phyloP scores from a whole-genome alignment of 768 basidiomycete genomes.

The Trametes cinnabarina region DNA sequence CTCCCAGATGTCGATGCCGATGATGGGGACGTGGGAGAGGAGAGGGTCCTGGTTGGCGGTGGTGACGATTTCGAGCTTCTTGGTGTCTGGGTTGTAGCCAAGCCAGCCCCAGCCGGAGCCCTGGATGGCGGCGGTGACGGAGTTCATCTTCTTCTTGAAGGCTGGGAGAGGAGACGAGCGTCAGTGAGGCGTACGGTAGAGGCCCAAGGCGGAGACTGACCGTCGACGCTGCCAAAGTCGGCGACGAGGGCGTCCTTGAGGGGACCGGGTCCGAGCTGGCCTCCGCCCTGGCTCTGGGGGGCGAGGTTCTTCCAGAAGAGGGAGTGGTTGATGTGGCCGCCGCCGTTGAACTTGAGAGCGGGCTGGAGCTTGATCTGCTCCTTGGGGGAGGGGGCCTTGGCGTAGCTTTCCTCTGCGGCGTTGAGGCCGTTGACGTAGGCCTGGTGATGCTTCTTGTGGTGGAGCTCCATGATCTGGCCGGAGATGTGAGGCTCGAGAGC shows the following conservation, averaged over 20 bases:
- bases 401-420: slow-evolving; percentile 78
- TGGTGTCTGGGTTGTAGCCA: slow-evolving; percentile 62
- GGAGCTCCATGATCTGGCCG: slow-evolving; percentile 88
- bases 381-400: slow-evolving; percentile 64
- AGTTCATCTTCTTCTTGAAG: slow-evolving; percentile 86
- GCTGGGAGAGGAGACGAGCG: slow-evolving; percentile 8
- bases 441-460: slow-evolving; percentile 95
- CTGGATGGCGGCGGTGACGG: slow-evolving; percentile 87
- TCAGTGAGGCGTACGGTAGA: not conserved
- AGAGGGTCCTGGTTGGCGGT: slow-evolving; percentile 97
- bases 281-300: slow-evolving; percentile 47
- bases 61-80: slow-evolving; percentile 86
- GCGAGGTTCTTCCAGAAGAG: slow-evolving; percentile 96
- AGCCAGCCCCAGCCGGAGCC: slow-evolving; percentile 99
- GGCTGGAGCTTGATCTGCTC: slow-evolving; percentile 85
- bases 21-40: slow-evolving; percentile 78
- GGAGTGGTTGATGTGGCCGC: slow-evolving; percentile 93
- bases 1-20: slow-evolving; percentile 98
- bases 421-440: slow-evolving; percentile 92
- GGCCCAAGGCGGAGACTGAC: not conserved
- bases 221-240: slow-evolving; percentile 82
- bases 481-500: slow-evolving; percentile 95
- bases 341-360: slow-evolving; percentile 95
- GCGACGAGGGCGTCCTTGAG: slow-evolving; percentile 69
- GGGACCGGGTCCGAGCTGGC: slow-evolving; percentile 56